phyloP scores from a whole-genome alignment of 1,284 basidiomycete species.

The Rhodotorula sp. region DNA sequence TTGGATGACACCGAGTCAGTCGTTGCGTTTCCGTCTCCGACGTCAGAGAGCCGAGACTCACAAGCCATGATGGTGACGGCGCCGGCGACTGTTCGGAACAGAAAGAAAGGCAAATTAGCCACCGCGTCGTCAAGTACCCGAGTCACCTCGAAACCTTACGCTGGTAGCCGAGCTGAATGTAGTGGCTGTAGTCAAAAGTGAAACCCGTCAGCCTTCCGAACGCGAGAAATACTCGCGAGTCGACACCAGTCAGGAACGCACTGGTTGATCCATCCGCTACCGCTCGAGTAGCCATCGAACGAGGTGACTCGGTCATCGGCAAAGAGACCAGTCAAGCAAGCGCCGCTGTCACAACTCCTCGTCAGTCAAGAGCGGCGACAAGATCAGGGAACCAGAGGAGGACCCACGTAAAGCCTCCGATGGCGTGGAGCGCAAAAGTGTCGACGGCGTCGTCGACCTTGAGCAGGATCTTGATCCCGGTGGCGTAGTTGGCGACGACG shows the following conservation, averaged over 20 bases:
- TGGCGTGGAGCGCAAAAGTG: slow-evolving; percentile 36
- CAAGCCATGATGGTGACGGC: slow-evolving; percentile 67
- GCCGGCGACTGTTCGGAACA: slow-evolving; percentile 60
- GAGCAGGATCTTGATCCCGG: slow-evolving; percentile 34
- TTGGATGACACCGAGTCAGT: too few species aligned
- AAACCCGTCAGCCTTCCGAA: too few species aligned
- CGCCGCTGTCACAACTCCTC: neutral
- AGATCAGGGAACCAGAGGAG: too few species aligned
- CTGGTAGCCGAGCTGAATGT: slow-evolving; percentile 86
- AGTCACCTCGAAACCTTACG: slow-evolving; percentile 5
- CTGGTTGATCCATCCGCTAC: slow-evolving; percentile 80
- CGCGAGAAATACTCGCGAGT: too few species aligned
- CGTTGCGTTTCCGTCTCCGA: too few species aligned
- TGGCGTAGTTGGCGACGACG: slow-evolving; percentile 61
- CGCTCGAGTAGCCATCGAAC: slow-evolving; percentile 78
- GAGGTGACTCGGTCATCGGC: slow-evolving; percentile 79
- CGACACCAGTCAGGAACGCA: too few species aligned
- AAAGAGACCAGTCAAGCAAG: slow-evolving; percentile 51
- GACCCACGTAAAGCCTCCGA: slow-evolving; percentile 30
- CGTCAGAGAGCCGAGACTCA: too few species aligned
- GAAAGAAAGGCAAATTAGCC: too few species aligned
- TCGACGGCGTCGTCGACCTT: slow-evolving; percentile 35
- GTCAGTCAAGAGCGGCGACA: neutral
- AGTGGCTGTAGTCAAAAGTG: slow-evolving; percentile 27
- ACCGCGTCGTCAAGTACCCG: too few species aligned